Evolutionary conservation across 2,329 filamentous ascomycete species (phyloP), one percentile per base, ranked within the genome.

Genomic region (Zalaria obscura): DNA sequence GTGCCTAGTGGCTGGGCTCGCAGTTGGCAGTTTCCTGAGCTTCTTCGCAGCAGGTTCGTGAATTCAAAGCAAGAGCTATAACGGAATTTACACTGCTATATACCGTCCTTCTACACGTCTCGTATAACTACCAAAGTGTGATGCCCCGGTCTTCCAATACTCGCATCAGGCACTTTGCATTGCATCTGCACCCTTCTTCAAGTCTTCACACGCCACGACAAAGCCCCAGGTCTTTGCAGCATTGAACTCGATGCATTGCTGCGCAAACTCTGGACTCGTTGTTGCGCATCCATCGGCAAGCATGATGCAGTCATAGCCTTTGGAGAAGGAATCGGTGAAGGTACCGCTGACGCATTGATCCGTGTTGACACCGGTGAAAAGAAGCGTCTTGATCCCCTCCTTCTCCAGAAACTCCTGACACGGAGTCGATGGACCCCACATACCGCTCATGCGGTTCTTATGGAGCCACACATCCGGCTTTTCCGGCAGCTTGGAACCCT

Each of bases 11-110:
- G 76, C 75, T 4, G 91, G 91, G 0, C 63, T 96, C 61, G 76
- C 86, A 2, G 70, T 72, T 25, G 91, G 91, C n/a, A 96, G 89
- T 63, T 61, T 96, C 52, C 60, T 93, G 57, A 96, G 88, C 59
- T 98, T 96, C 61, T 70, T 78, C 6, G 76, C 76, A 47, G 73
- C 79, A 39, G 52, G 53, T 4, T 48, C 47, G 18, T 55, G 33
- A 32, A 35, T 26, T 2, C 2, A 18, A 2, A 18, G 18, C 18
- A 18, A 18, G 18, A 18, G 18, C 18, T 18, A 18, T 18, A 2
- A 2, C 18, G 18, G 2, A 18, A 18, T 18, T 18, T 18, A 18
- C 18, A 18, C 18, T 18, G 18, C 18, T 18, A 18, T 18, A 18
- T 2, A 18, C 18, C 18, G 2, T 2, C 18, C 18, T 2, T 18